Evolutionary conservation across 2,329 filamentous ascomycete species (phyloP).

Genomic region (Talaromyces atroroseus): DNA sequence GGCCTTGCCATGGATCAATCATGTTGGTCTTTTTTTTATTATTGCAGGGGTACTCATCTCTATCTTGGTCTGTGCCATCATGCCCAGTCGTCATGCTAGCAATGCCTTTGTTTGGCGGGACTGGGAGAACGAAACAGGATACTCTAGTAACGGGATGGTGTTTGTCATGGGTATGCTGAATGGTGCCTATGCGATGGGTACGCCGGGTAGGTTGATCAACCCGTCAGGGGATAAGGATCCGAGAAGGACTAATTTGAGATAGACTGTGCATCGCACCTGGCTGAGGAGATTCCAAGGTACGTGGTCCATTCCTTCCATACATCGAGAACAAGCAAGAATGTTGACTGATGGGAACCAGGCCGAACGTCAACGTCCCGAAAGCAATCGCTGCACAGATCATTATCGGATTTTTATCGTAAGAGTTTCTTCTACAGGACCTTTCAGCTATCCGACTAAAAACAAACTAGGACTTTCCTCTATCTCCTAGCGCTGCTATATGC

Average conservation of each 20-base stretch:
- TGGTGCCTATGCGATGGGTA: slow-evolving; percentile 1
- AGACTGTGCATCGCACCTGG: slow-evolving; percentile 43
- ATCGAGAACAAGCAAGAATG: not conserved
- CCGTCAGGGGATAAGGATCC: not conserved
- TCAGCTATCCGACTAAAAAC: not conserved
- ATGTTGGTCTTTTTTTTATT: slow-evolving; percentile 43
- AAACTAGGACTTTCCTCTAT: not conserved
- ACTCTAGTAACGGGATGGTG: not conserved
- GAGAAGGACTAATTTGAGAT: not conserved
- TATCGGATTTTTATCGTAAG: slow-evolving; percentile 31
- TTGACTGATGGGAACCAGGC: not conserved
- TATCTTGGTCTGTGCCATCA: slow-evolving; percentile 44
- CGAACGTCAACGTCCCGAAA: slow-evolving; percentile 11
- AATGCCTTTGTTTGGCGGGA: slow-evolving; percentile 35
- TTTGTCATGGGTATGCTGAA: slow-evolving; percentile 4
- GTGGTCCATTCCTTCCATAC: not conserved
- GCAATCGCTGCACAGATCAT: slow-evolving; percentile 35
- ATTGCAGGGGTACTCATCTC: slow-evolving; percentile 45
- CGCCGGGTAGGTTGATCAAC: not conserved
- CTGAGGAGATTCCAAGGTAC: slow-evolving; percentile 35
- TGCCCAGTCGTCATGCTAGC: slow-evolving; percentile 22
- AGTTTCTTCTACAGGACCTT: not conserved
- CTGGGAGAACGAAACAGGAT: slow-evolving; percentile 27
- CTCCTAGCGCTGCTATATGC: not conserved
- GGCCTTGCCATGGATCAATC: slow-evolving; percentile 39